Conservation (phyloP, 768 basidiomycete species). For the Mycena venus region DNA sequence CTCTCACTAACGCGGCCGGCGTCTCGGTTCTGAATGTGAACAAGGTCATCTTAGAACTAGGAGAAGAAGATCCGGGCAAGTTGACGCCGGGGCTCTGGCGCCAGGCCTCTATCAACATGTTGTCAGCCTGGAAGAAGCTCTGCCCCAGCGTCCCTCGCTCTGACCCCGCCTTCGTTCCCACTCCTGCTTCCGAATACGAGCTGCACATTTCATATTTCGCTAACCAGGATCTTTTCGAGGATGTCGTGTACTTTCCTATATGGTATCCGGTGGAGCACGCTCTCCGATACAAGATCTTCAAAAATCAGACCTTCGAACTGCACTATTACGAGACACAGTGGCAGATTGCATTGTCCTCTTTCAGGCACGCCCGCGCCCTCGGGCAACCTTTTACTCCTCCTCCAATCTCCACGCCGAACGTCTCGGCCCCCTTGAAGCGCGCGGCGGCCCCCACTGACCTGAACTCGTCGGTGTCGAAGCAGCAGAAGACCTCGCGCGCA, state of each 20-base stretch:
- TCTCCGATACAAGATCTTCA: slow-evolving; percentile 1
- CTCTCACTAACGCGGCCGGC: not conserved
- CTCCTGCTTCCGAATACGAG: not conserved
- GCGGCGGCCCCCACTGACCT: no score
- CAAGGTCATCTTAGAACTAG: not conserved
- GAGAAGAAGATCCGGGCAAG: not conserved
- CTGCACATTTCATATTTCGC: not conserved
- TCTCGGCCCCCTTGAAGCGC: no score
- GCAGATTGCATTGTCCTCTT: no score
- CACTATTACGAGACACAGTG: no score
- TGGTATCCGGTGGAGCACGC: slow-evolving; percentile 4
- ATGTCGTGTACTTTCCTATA: not conserved
- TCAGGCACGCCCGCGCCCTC: no score
- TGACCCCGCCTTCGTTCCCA: not conserved
- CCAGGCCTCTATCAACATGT: not conserved
- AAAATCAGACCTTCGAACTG: not conserved
- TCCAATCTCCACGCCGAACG: no score
- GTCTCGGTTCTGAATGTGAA: no score
- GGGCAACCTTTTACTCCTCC: no score
- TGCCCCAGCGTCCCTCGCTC: not conserved
- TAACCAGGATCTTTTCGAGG: not conserved
- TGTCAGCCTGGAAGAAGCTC: not conserved
- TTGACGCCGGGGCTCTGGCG: not conserved
- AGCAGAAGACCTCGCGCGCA: no score
- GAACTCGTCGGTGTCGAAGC: no score